Base-by-base conservation (phyloP, 2,329 filamentous ascomycete genomes). In the Malbranchea cinnamomea region DNA sequence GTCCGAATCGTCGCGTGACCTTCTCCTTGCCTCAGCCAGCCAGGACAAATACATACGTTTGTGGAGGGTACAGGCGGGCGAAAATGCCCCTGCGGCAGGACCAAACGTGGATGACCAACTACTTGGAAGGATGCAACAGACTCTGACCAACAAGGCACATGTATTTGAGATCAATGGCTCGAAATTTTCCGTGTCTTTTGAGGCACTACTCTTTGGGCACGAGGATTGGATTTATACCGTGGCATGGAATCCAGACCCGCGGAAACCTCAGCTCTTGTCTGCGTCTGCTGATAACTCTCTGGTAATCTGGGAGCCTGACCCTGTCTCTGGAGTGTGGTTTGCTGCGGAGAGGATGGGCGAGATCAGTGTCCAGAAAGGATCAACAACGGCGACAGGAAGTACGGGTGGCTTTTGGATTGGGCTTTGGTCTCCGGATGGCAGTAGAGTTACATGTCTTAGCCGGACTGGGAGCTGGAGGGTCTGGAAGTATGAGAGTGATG, bases 201-300 rank as follows among this genome's bases (percentile, higher is more conserved):
- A 98, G 53, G 89, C 89, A 1, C 63, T 98, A 2, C 67, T 98
- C 4, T 69, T 98, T 2, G 89, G 89, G 6, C 89, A 98, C 48
- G 89, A 98, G 49, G 89, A 98, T 47, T 98, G 89, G 89, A 87
- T 98, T 34, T 95, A 93, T 54, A 91, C 80, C 33, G 76, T 81
- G 2, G 64, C 66, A 32, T 94, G 85, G 85, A 67, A 69, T 35
- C 62, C 63, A 5, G 51, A 60, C 24, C 46, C 56, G 9, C 56
- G 61, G 11, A 71, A 65, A 35, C 62, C 79, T 8, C 81, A 79
- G 42, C 68, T 94, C 6, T 68, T 98, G 3, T 85, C 87, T 2
- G 77, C 87, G 0, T 95, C 89, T 3, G 89, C 89, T 3, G 89
- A 98, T 50, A 95, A 93, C 49, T 94, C 89, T 0, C 63, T 98